Conservation (phyloP, 2,329 filamentous ascomycete genomes). For the Neurospora sp. region DNA sequence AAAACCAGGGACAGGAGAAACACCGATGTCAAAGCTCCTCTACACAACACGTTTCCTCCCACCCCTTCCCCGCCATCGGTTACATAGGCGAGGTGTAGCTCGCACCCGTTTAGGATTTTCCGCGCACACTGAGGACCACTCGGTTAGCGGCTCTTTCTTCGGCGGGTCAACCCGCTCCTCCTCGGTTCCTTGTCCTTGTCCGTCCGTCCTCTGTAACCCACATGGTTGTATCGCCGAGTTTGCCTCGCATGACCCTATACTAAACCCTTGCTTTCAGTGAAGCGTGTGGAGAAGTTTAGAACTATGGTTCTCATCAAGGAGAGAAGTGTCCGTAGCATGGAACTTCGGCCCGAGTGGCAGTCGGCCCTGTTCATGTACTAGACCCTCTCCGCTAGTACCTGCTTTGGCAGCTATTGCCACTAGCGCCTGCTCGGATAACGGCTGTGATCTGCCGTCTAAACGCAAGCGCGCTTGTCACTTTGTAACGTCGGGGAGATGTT, state of each 20-base stretch:
- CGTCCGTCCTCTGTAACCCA: background rate
- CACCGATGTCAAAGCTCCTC: background rate
- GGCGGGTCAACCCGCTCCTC: constrained; percentile 11
- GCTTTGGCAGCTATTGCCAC: background rate
- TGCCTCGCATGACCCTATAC: background rate
- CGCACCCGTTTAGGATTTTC: constrained; percentile 6
- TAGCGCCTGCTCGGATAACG: background rate
- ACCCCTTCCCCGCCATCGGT: background rate
- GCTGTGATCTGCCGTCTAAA: background rate
- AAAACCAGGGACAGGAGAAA: background rate
- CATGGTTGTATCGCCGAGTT: background rate
- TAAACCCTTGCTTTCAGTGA: background rate
- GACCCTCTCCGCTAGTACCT: background rate
- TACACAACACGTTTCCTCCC: background rate
- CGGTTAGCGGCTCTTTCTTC: constrained; percentile 16
- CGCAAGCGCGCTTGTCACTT: background rate
- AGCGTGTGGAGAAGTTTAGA: background rate
- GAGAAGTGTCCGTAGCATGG: background rate
- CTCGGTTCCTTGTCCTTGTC: background rate
- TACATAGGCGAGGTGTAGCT: constrained; percentile 13
- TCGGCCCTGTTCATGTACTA: background rate
- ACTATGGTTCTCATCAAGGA: background rate
- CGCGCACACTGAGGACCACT: constrained; percentile 14
- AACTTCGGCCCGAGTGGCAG: background rate
- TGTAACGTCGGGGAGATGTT: background rate